Base-by-base conservation (phyloP, 257 asterid genomes). In the Solanum rostratum region DNA sequence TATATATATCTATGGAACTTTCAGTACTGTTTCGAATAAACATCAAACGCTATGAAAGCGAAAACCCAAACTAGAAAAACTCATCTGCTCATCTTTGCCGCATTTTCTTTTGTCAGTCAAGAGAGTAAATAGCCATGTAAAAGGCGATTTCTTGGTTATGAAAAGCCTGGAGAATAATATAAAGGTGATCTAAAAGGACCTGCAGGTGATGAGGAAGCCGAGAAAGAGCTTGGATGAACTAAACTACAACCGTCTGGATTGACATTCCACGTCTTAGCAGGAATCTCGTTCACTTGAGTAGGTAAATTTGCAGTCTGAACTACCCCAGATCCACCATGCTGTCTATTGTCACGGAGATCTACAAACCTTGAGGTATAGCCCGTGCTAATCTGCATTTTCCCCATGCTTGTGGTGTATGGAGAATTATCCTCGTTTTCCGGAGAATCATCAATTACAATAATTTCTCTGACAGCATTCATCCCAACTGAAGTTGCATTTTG, bases 381-480 rank as follows among this genome's bases (percentile, higher is more conserved):
- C 18, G 87, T 63, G 80, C 85, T 49, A 86, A 79, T 82, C 43
- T 86, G 16, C 46, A 78, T 85, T 27, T 73, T 89, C 37, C 81
- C 78, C 82, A 63, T 52, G 65, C 82, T 84, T 20, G 37, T 80
- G 62, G 49, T 57, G 78, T 73, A 37, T 16, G 83, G 78, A 16
- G 81, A 46, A 62, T 78, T 65, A 52, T 54, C 80, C 84, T 87
- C 89, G 46, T 70, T 83, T 80, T 90, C 90, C 10, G 89, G 91
- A 3, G 91, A 82, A 88, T 85, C 97, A 71, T 91, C 91, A 46
- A 92, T 89, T 10, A 90, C 85, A 39, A 89, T 89, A 59, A 90
- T 68, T 78, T 94, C 93, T 84, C 85, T 88, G 81, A 22, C 68
- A 19, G 69, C 81, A 46, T 87, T 87, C 4, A 19, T 8, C 66